Base-by-base conservation (phyloP, 495 filamentous ascomycete genomes). In the Penicillium macrosclerotiorum region DNA sequence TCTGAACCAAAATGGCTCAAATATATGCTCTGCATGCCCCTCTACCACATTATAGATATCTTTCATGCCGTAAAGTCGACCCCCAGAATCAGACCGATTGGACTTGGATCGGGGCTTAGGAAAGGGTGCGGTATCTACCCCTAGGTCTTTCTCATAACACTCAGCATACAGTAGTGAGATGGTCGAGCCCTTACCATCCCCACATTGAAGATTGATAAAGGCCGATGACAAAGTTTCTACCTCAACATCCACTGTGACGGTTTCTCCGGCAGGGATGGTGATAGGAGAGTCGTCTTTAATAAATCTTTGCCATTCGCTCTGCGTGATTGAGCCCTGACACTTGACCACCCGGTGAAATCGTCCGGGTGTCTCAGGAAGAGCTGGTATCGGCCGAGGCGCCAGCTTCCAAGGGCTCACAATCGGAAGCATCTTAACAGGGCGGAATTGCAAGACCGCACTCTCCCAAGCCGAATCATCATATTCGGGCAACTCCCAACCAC, bases 1-100 rank as follows among this genome's bases (percentile, higher is more conserved):
- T 14, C 62, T 53, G 38, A 62, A 60, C 55, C 55, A 60, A 38
- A 62, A 62, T 0, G 62, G 62, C 18, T 51, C 52, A 20, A 57
- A 62, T 27, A 23, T 25, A 8, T 51, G 42, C 6, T 45, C 31
- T 3, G 12, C 5, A 11, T 51, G 46, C 20, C 38, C 42, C 5
- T 46, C 37, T 5, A 25, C 16, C 16, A 54, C 34, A 24, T 36
- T 50, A 23, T 60, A 64, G 23, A 45, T 31, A 37, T 64, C 58
- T 31, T 59, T 37, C 31, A 49, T 39, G 3, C 61, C 57, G 24
- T 52, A 49, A 6, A 62, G 48, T 8, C 51, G 37, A 0, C 52
- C 52, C 5, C 20, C 40, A 8, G 45, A 17, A 24, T 64, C 57
- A 0, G 43, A 20, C 8, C 61, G 37, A 22, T 55, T 32, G 1